Evolutionary conservation across 1,139 yeast genomes (phyloP).

Genomic region (Geotrichum bryndzae): DNA sequence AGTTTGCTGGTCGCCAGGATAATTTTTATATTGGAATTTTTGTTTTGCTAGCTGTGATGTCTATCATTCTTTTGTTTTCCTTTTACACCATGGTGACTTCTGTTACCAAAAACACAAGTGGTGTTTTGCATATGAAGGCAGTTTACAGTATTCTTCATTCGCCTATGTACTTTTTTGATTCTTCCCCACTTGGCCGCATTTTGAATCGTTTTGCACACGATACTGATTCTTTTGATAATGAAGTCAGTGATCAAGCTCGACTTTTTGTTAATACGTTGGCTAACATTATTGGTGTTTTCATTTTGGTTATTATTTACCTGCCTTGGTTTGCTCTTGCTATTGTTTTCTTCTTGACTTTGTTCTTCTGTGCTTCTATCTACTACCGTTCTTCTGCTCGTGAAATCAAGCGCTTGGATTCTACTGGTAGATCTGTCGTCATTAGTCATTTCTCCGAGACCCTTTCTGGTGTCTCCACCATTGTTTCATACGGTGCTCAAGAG

Average conservation of each 20-base stretch:
- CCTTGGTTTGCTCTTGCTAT: constrained; percentile 73
- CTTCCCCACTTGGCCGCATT: constrained; percentile 66
- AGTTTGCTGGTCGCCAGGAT: constrained; percentile 44
- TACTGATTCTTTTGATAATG: constrained; percentile 78
- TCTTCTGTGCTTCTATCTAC: constrained; percentile 47
- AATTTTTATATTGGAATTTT: constrained; percentile 70
- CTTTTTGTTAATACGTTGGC: constrained; percentile 46
- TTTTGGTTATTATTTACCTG: constrained; percentile 62
- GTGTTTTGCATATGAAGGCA: constrained; percentile 42
- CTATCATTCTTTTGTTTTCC: constrained; percentile 37
- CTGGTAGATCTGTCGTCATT: constrained; percentile 68
- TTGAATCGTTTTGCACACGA: constrained; percentile 74
- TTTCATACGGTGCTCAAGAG: constrained; percentile 47
- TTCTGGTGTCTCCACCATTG: constrained; percentile 64
- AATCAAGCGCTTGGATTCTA: constrained; percentile 73
- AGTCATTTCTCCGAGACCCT: constrained; percentile 70
- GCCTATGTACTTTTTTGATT: constrained; percentile 63
- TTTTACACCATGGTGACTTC: constrained; percentile 47
- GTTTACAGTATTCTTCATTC: constrained; percentile 58
- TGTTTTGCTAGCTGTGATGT: constrained; percentile 44
- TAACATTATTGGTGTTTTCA: constrained; percentile 55
- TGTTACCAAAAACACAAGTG: constrained; percentile 43
- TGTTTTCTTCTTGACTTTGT: constrained; percentile 46
- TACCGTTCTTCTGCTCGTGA: constrained; percentile 77
- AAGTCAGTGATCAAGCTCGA: constrained; percentile 37